Conservation (phyloP, 805 yeast genomes). For the Clavispora vitiphila region DNA sequence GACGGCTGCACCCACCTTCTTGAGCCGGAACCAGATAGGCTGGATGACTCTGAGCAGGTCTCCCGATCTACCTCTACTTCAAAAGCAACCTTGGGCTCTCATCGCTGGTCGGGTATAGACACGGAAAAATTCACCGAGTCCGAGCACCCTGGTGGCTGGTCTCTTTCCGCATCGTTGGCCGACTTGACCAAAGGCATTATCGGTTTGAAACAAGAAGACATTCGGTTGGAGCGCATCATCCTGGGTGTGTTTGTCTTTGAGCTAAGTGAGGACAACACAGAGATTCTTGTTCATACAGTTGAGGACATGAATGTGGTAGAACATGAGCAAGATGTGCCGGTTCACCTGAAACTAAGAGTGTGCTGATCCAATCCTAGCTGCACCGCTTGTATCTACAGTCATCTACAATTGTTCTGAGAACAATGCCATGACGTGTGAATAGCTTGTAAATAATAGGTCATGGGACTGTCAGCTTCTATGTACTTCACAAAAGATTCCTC, state of each 20-base stretch:
- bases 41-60: background rate
- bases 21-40: conserved; percentile 5
- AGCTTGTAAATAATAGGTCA: background rate
- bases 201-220: conserved; percentile 24
- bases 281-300: conserved; percentile 57
- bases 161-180: conserved; percentile 20
- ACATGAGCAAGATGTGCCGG: conserved; percentile 14
- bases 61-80: conserved; percentile 26
- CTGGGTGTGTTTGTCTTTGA: conserved; percentile 65
- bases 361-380: too few species aligned
- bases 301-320: conserved; percentile 63
- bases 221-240: conserved; percentile 34
- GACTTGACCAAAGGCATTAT: conserved; percentile 30
- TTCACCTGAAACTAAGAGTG: conserved; percentile 11
- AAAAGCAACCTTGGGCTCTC: conserved; percentile 36
- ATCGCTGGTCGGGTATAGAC: conserved; percentile 36
- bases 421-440: background rate
- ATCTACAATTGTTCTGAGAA: too few species aligned
- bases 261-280: conserved; percentile 49
- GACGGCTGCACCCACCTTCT: conserved; percentile 47
- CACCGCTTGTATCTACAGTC: too few species aligned
- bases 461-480: background rate
- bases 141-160: too few species aligned
- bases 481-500: background rate
- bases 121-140: conserved; percentile 15